Evolutionary conservation across 495 filamentous ascomycete species (phyloP).

Genomic region (Penicillium malachiteum): DNA sequence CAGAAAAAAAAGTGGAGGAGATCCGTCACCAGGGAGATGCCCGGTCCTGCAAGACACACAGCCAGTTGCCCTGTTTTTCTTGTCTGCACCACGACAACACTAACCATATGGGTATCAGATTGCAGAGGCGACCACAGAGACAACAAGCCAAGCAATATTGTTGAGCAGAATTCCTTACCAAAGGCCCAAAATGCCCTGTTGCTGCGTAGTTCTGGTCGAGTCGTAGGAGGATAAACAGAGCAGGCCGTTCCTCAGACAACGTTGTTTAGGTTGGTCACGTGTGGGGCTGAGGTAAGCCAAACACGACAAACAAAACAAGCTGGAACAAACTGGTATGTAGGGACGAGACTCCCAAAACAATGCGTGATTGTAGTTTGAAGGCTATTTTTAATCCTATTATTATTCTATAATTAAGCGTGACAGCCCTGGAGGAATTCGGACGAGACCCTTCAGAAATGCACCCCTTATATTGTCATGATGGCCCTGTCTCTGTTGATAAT

Average conservation of each 20-base stretch:
- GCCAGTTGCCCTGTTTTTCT: constrained; percentile 6
- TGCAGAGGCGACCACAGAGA: not conserved
- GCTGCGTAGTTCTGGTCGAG: constrained; percentile 28
- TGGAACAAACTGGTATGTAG: constrained; percentile 9
- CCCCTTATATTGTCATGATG: too few species aligned
- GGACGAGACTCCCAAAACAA: not conserved
- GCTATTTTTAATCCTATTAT: not conserved
- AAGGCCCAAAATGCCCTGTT: constrained; percentile 9
- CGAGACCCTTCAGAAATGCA: too few species aligned
- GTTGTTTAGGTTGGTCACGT: constrained; percentile 31
- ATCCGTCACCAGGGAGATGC: constrained; percentile 33
- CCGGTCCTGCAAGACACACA: constrained; percentile 16
- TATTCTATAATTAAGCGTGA: too few species aligned
- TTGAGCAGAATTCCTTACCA: constrained; percentile 4
- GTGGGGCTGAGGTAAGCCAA: constrained; percentile 17
- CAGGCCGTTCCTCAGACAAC: constrained; percentile 33
- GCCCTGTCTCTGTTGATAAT: too few species aligned
- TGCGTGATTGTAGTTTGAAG: not conserved
- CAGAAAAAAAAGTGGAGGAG: constrained; percentile 26
- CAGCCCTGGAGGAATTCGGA: too few species aligned
- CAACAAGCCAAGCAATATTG: constrained; percentile 3
- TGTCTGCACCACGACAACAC: constrained; percentile 9
- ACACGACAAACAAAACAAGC: constrained; percentile 21
- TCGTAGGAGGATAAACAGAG: constrained; percentile 30
- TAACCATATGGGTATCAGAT: constrained; percentile 8